Percentiles rank a stretch among this genome's conserved stretches.
phyloP scores from a whole-genome alignment of 169 alveolate genomes.

The Cryptosporidium canis region DNA sequence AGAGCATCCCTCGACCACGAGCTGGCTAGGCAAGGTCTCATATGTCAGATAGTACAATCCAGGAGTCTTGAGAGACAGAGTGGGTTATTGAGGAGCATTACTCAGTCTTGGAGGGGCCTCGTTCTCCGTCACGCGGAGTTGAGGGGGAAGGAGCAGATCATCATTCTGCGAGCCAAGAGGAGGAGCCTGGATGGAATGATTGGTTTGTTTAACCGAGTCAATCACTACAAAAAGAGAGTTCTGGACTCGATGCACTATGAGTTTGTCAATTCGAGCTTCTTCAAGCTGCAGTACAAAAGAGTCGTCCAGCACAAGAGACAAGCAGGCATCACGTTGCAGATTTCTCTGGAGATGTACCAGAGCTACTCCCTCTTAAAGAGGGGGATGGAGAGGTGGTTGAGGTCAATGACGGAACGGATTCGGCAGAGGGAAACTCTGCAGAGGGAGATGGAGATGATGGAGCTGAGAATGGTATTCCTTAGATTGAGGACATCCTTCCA shows the following conservation, averaged over 20 bases:
- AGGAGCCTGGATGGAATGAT: neutral
- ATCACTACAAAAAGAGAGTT: neutral
- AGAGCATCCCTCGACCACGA: neutral
- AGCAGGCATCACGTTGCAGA: constrained; percentile 1
- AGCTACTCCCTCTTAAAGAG: neutral
- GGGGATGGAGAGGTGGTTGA: constrained; percentile 19
- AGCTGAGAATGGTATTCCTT: neutral
- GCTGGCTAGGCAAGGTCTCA: neutral
- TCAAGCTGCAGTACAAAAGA: constrained; percentile 27
- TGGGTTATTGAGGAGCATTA: neutral
- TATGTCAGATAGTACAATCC: neutral
- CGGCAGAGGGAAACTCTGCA: neutral
- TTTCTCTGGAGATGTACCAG: neutral
- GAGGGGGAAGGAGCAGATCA: neutral
- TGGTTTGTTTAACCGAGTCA: neutral
- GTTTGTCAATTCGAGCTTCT: constrained; percentile 1
- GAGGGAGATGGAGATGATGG: neutral
- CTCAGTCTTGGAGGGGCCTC: neutral
- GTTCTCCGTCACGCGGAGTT: neutral
- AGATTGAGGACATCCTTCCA: neutral
- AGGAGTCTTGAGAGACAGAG: neutral
- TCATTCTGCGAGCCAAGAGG: neutral
- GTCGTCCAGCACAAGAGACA: neutral
- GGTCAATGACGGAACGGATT: neutral
- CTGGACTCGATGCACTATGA: neutral